A percentile compares a stretch with the other conserved stretches of the same genome.
Conservation (phyloP, 305 asterid genomes). For the Solanum hybrid region DNA sequence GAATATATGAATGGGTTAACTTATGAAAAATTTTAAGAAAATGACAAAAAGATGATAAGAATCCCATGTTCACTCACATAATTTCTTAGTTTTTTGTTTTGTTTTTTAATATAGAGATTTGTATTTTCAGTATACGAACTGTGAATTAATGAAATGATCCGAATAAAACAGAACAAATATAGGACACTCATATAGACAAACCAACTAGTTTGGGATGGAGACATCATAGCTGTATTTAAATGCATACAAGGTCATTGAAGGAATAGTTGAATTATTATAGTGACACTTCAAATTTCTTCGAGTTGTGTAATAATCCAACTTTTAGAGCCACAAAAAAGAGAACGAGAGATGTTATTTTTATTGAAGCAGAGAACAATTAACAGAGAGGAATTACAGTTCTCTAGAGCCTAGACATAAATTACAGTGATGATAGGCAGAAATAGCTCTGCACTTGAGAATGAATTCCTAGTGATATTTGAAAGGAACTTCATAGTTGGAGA, state of each 20-base stretch:
- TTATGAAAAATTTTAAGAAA: not conserved
- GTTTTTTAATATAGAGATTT: not conserved
- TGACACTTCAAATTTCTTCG: not conserved
- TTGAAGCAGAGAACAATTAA: not conserved
- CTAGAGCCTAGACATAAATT: not conserved
- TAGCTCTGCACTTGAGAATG: not conserved
- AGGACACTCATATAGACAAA: not conserved
- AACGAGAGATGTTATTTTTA: not conserved
- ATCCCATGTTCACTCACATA: not conserved
- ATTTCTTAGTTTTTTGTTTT: not conserved
- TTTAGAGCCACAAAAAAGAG: not conserved
- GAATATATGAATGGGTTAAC: not conserved
- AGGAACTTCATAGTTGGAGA: not conserved
- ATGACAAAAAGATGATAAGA: not conserved
- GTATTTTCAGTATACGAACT: not conserved
- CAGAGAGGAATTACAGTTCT: not conserved
- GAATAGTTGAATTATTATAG: not conserved
- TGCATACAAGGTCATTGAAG: not conserved
- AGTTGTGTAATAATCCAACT: not conserved
- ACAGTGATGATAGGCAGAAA: not conserved
- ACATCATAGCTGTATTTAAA: not conserved
- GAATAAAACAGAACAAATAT: not conserved
- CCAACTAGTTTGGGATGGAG: not conserved
- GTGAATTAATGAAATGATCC: not conserved
- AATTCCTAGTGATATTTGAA: not conserved